Conservation (phyloP, 208 protist species). For the Acanthamoeba lenticulata region DNA sequence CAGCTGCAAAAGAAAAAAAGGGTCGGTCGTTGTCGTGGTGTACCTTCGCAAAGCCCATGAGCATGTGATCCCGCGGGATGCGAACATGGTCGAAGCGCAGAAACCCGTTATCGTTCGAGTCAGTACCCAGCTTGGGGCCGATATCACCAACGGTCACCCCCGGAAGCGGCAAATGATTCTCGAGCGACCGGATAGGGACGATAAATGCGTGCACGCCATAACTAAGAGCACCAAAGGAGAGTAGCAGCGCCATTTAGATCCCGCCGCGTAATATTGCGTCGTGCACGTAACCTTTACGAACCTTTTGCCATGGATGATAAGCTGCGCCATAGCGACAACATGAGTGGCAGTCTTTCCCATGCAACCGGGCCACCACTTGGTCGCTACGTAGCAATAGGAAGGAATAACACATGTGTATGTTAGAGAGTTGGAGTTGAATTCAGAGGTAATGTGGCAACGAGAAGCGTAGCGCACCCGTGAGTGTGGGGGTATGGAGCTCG, state of each 20-base stretch:
- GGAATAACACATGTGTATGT: not conserved
- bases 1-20: not conserved
- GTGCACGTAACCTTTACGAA: not conserved
- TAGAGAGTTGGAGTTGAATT: not conserved
- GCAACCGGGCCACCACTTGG: slow-evolving; percentile 82
- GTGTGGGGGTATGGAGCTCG: slow-evolving; percentile 81
- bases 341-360: slow-evolving; percentile 69
- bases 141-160: slow-evolving; percentile 81
- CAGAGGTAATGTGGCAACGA: not conserved
- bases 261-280: too few relatives aligned
- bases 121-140: slow-evolving; percentile 80
- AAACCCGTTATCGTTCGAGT: slow-evolving; percentile 83
- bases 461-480: slow-evolving; percentile 1
- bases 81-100: slow-evolving; percentile 76
- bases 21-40: too few relatives aligned
- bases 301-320: slow-evolving; percentile 76
- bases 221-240: not conserved
- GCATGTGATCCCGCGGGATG: slow-evolving; percentile 77
- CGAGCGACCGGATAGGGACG: slow-evolving; percentile 78
- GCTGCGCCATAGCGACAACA: slow-evolving; percentile 80
- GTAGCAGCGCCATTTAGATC: too few relatives aligned
- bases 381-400: not conserved
- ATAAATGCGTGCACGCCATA: slow-evolving; percentile 82
- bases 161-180: slow-evolving; percentile 58
- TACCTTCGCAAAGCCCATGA: slow-evolving; percentile 75